These are phyloP conservation scores for Diaporthe humulicola DNA, from an alignment of 2,329 filamentous ascomycete species.

Conservation along the genomic window DNA sequence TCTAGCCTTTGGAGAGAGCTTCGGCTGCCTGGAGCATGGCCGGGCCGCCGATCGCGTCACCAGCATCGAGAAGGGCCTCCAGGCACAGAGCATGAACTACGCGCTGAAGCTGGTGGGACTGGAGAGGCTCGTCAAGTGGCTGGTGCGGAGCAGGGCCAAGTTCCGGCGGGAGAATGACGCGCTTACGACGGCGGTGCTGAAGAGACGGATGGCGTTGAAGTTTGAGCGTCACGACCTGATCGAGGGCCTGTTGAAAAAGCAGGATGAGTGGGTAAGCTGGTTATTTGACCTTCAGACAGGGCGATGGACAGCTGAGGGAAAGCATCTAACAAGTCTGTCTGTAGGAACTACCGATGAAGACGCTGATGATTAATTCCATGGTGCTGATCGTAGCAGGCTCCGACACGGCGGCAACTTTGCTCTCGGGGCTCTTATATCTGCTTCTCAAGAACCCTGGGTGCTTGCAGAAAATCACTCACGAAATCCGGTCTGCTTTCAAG, in stretches of 20 bases:
- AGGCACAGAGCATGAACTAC: slow-evolving; percentile 1
- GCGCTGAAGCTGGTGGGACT: slow-evolving; percentile 37
- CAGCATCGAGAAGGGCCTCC: slow-evolving; percentile 45
- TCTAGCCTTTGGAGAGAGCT: slow-evolving; percentile 59
- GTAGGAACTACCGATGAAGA: slow-evolving; percentile 39
- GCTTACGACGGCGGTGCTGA: slow-evolving; percentile 27
- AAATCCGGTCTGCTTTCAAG: slow-evolving; percentile 53
- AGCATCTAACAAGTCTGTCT: not conserved
- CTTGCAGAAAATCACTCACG: slow-evolving; percentile 50
- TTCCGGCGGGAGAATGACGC: not conserved
- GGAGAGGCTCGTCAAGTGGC: slow-evolving; percentile 29
- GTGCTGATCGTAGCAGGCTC: slow-evolving; percentile 49
- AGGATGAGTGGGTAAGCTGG: slow-evolving; percentile 39
- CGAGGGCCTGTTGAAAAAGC: slow-evolving; percentile 43
- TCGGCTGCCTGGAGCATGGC: slow-evolving; percentile 50
- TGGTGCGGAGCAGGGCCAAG: slow-evolving; percentile 3
- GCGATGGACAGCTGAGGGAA: too few species aligned
- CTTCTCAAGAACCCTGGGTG: slow-evolving; percentile 49
- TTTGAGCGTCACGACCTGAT: slow-evolving; percentile 45
- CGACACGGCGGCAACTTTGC: slow-evolving; percentile 51
- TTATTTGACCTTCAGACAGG: not conserved
- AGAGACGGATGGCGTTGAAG: slow-evolving; percentile 41
- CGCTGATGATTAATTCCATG: slow-evolving; percentile 33
- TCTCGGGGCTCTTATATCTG: slow-evolving; percentile 47
- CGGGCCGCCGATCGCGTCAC: slow-evolving; percentile 46